Evolutionary conservation across 208 protist genomes (phyloP).

Genomic region (Trypanosoma conorhini): DNA sequence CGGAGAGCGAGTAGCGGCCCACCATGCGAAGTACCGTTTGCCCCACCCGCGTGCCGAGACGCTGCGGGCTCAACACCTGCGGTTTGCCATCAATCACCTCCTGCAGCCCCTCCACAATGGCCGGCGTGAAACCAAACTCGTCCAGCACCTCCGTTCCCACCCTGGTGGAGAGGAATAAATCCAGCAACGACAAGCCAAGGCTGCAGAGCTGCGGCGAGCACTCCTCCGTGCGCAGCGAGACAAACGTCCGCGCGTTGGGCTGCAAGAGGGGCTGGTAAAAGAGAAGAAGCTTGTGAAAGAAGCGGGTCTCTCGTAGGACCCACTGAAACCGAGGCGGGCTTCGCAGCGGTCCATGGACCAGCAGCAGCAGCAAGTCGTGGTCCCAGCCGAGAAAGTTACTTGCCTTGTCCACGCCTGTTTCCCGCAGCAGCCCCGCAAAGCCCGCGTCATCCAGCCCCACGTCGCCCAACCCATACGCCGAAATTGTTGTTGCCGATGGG

Average conservation of each 20-base stretch:
- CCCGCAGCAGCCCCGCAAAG: conserved; percentile 50
- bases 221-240: conserved; percentile 40
- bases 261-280: conserved; percentile 66
- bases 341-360: conserved; percentile 76
- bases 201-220: conserved; percentile 57
- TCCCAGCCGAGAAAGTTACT: conserved; percentile 51
- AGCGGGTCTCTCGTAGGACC: conserved; percentile 35
- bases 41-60: conserved; percentile 59
- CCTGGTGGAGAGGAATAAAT: conserved; percentile 71
- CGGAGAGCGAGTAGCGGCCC: conserved; percentile 69
- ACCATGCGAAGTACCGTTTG: conserved; percentile 78
- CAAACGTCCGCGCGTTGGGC: conserved; percentile 47
- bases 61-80: conserved; percentile 45
- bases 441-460: conserved; percentile 65
- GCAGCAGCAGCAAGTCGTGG: conserved; percentile 70
- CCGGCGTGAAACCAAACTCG: conserved; percentile 43
- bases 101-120: conserved; percentile 54
- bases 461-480: conserved; percentile 25
- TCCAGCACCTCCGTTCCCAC: conserved; percentile 67
- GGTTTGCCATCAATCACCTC: conserved; percentile 67
- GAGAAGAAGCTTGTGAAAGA: conserved; percentile 61
- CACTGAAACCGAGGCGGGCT: conserved; percentile 47
- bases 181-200: conserved; percentile 72
- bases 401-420: conserved; percentile 56
- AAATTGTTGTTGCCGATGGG: conserved; percentile 7